Evolutionary conservation across 2,329 filamentous ascomycete genomes (phyloP), one percentile per base, ranked within the genome.

Genomic region (Fusarium irregulare): DNA sequence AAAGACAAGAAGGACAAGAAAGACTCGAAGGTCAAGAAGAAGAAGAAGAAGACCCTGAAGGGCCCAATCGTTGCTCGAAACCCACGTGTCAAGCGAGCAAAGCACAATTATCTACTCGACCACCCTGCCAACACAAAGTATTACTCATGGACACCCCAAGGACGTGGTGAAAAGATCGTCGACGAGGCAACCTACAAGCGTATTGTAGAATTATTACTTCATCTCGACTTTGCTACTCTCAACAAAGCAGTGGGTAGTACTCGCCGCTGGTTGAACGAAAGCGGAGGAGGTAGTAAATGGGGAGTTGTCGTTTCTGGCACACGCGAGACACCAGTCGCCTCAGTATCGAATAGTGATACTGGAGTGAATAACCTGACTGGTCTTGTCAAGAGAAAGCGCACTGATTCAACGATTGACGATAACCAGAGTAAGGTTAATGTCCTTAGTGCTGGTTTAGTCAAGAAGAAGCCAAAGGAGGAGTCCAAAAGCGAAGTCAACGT

Each of bases 211-310:
- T 80, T 93, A 12, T 83, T 96, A 0, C 84, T 94, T 7, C 88
- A 91, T 61, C 86, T 94, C 0, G 92, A 94, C 77, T 96, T 96
- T 78, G 84, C 88, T 2, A 91, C 86, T 11, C 78, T 89, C 6
- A 86, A 87, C 13, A 86, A 91, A 49, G 89, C 91, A 1, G 82
- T 81, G 3, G 83, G 84, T 32, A 93, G 91, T 74, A 93, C 92
- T 4, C 81, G 79, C 54, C 87, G 91, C 56, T 96, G 92, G 92
- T 84, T 89, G 45, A 85, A 85, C 16, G 92, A 95, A 74, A 88
- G 91, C 2, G 86, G 86, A 18, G 81, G 84, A 60, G 85, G 85
- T 1, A 78, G 82, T 2, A 73, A 77, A 21, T 91, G 88, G 88
- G 86, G 86, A 0, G 75, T 84, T 11, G 78, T 80, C 1, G 79